Evolutionary conservation across 2,329 filamentous ascomycete genomes (phyloP).

Genomic region (Tolypocladium pustulatum): DNA sequence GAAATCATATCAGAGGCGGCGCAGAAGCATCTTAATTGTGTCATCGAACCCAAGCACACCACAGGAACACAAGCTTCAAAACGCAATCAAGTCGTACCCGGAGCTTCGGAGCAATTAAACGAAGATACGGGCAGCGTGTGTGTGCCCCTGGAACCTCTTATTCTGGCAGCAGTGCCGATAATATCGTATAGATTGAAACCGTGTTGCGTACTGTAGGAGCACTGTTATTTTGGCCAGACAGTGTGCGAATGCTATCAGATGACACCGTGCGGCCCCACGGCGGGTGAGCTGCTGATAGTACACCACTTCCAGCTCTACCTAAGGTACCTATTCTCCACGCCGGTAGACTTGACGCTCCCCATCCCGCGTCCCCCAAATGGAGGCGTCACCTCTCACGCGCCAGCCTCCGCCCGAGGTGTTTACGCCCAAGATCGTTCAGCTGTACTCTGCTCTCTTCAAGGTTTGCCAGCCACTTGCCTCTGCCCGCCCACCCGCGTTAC

Average conservation of each 20-base stretch:
- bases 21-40: no score
- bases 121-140: no score
- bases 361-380: slow-evolving; percentile 43
- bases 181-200: no score
- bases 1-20: neutral
- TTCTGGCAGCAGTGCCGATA: no score
- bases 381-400: slow-evolving; percentile 86
- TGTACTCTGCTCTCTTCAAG: slow-evolving; percentile 81
- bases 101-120: no score
- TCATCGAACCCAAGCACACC: no score
- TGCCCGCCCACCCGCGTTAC: slow-evolving; percentile 3
- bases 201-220: no score
- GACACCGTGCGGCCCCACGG: neutral
- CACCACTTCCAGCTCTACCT: neutral
- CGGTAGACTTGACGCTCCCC: neutral
- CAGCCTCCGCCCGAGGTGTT: slow-evolving; percentile 84
- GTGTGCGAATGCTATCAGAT: neutral
- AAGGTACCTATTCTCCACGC: neutral
- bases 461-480: slow-evolving; percentile 25
- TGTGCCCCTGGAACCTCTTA: no score
- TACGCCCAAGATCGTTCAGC: slow-evolving; percentile 83
- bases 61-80: no score
- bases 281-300: neutral
- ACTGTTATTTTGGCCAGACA: no score
- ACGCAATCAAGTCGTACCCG: no score